Base-by-base conservation (phyloP, 1,284 basidiomycete species). In the Cronartium quercuum region DNA sequence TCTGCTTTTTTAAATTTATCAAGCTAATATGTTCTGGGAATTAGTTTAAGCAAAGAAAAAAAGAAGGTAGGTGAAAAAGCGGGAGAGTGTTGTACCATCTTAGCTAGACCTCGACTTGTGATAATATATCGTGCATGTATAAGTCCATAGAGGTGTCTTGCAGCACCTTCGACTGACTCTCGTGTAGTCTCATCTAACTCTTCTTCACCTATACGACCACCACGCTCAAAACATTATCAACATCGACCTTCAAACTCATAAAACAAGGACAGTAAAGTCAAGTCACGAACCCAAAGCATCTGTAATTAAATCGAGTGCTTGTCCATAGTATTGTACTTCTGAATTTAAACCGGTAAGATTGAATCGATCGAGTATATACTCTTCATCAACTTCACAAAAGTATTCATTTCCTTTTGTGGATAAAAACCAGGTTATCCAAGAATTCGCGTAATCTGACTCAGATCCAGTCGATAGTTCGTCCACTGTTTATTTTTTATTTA, bases 341-440 rank as follows among this genome's bases (percentile, higher is more conserved):
- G 91, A 91, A 83, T 98, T 98, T 76, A 98, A 86, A 1, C 96
- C 95, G 0, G 95, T 98, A 73, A 98, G 86, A 83, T 98, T 98
- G 88, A 98, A 98, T 62, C 95, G 87, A 84, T 98, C 95, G 66
- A 98, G 86, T 79, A 98, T 98, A 83, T 98, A 98, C 83, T 98
- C 95, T 81, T 98, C 94, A 82, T 98, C 96, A 78, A 98, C 92
- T 84, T 98, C 94, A 83, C 94, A 97, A 82, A 98, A 98, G 85
- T 98, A 98, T 84, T 98, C 95, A 83, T 84, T 83, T 62, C 83
- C 83, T 76, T 83, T 94, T n/a, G 93, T 95, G 6, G 93, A 93
- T 37, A 98, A 86, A 82, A 98, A 98, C 95, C 95, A 98, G 6
- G 93, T 92, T 79, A 96, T 94, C 94, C 94, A 98, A 75, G 76